Conservation (phyloP, 441 rosid genomes). For the Dalechampia spathulata region DNA sequence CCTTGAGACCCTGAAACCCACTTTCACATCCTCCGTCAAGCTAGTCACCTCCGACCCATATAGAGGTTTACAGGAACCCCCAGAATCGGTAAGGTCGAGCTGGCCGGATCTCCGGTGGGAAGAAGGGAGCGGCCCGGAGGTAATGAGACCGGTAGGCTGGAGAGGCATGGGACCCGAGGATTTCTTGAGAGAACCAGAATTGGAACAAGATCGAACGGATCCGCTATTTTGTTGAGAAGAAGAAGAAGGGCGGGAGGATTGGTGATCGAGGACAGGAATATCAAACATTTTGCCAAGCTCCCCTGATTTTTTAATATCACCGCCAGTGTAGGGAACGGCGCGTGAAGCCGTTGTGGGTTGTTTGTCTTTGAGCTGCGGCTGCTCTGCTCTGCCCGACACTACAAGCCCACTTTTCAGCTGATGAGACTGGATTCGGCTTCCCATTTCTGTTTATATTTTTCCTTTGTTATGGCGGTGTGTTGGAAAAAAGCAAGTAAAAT, state of each 20-base stretch:
- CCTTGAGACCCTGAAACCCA: slow-evolving; percentile 72
- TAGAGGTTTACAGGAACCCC: slow-evolving; percentile 31
- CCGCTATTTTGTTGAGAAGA: slow-evolving; percentile 68
- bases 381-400: slow-evolving; percentile 55
- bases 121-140: slow-evolving; percentile 48
- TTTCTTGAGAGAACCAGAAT: slow-evolving; percentile 57
- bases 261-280: slow-evolving; percentile 36
- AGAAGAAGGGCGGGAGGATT: slow-evolving; percentile 43
- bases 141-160: slow-evolving; percentile 81
- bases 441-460: too few relatives aligned
- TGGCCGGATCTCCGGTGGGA: slow-evolving; percentile 51
- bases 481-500: too few relatives aligned
- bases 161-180: slow-evolving; percentile 69
- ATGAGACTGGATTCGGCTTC: slow-evolving; percentile 49
- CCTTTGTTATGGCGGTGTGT: too few relatives aligned
- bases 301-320: slow-evolving; percentile 67
- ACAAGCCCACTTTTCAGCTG: slow-evolving; percentile 63
- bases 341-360: slow-evolving; percentile 51
- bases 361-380: slow-evolving; percentile 45
- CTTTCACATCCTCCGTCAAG: slow-evolving; percentile 51
- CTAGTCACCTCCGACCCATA: slow-evolving; percentile 84
- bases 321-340: slow-evolving; percentile 68
- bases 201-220: slow-evolving; percentile 74
- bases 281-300: slow-evolving; percentile 84
- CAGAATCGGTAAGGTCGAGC: slow-evolving; percentile 25